Conservation (phyloP, 345 rosid genomes). For the Moricandia arvensis region DNA sequence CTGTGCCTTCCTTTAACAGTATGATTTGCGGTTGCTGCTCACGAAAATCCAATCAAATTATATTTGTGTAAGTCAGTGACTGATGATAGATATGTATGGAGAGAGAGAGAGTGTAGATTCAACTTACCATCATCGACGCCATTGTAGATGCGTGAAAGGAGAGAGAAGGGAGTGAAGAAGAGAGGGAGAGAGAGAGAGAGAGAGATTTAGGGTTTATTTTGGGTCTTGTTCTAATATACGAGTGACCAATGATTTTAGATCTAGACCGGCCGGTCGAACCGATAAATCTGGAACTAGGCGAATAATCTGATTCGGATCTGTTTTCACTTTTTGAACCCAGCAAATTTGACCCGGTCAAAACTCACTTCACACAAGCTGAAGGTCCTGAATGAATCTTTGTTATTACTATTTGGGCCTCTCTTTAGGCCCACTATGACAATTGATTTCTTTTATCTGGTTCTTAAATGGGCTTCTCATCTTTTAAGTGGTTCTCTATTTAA, state of each 20-base stretch:
- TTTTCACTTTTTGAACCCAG: neutral
- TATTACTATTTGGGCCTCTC: no score
- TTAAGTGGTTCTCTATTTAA: no score
- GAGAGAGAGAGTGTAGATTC: slow-evolving; percentile 7
- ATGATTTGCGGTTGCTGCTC: slow-evolving; percentile 99
- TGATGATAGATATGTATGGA: neutral
- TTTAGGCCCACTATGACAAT: no score
- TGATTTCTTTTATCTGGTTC: no score
- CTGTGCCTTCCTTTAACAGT: slow-evolving; percentile 95
- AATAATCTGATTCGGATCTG: neutral
- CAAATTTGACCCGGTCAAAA: neutral
- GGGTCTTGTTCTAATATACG: no score
- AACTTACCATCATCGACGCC: slow-evolving; percentile 51
- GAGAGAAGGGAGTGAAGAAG: slow-evolving; percentile 5
- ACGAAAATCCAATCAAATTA: neutral
- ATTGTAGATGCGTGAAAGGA: slow-evolving; percentile 33
- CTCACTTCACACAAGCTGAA: no score
- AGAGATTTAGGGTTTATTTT: slow-evolving; percentile 38
- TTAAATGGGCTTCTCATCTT: no score
- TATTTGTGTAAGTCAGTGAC: neutral
- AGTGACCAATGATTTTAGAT: slow-evolving; percentile 16
- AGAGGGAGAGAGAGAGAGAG: no score
- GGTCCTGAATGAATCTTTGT: no score
- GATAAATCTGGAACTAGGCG: neutral
- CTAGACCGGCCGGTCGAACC: slow-evolving; percentile 29